phyloP scores from a whole-genome alignment of 345 rosid species.

The Eucalyptus microcorys region DNA sequence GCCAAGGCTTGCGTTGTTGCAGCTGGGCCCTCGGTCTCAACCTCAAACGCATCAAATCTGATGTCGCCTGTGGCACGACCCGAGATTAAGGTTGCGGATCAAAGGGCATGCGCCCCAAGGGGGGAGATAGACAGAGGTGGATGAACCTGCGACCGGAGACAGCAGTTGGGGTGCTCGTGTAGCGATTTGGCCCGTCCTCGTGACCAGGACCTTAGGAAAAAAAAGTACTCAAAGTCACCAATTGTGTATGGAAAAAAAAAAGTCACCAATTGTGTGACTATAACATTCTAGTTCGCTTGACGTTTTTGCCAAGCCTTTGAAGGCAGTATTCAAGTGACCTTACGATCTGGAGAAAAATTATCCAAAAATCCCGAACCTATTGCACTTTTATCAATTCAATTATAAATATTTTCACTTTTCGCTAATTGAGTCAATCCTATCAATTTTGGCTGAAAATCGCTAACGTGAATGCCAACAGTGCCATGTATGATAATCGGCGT shows the following conservation, averaged over 20 bases:
- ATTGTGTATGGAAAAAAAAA: not conserved
- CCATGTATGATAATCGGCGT: fast-evolving
- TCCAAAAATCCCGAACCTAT: no score
- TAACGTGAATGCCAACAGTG: fast-evolving
- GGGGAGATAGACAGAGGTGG: not conserved
- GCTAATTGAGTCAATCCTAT: no score
- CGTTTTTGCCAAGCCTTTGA: not conserved
- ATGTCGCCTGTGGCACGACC: not conserved
- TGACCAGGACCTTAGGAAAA: not conserved
- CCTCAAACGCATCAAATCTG: not conserved
- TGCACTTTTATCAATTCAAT: no score
- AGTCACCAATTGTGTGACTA: not conserved
- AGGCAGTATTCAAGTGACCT: not conserved
- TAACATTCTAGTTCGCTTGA: not conserved
- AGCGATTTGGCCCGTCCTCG: not conserved
- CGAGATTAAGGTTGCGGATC: not conserved
- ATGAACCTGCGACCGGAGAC: not conserved
- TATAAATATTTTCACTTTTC: no score
- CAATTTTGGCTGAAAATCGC: fast-evolving
- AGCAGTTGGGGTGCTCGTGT: not conserved
- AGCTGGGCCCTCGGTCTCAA: not conserved
- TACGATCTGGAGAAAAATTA: no score
- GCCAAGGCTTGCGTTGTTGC: not conserved
- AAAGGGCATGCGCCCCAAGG: fast-evolving
- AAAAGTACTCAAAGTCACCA: not conserved